A percentile compares a stretch with the other conserved stretches of the same genome.
Evolutionary conservation across 192 early-diverging fungal genomes (phyloP).

Genomic region (Cetraspora pellucida): DNA sequence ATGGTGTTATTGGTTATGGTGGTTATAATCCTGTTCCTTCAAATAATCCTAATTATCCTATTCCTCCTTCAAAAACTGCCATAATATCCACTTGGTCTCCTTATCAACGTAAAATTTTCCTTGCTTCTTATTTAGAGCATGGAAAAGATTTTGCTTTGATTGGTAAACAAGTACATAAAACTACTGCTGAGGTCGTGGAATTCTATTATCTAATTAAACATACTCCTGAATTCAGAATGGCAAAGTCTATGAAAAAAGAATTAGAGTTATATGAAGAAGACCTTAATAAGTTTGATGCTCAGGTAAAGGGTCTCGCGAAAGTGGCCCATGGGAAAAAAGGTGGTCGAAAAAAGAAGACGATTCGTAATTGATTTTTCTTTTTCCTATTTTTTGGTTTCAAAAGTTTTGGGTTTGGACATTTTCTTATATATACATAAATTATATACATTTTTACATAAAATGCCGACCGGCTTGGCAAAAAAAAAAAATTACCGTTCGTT

Average conservation of each 20-base stretch:
- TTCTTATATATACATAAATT: not conserved
- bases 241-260: slow-evolving; percentile 26
- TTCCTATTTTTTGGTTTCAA: too few relatives aligned
- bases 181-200: slow-evolving; percentile 14
- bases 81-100: slow-evolving; percentile 16
- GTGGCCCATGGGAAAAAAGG: slow-evolving; percentile 20
- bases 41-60: slow-evolving; percentile 14
- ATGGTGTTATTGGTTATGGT: slow-evolving; percentile 12
- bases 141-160: slow-evolving; percentile 29
- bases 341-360: slow-evolving; percentile 10
- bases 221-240: slow-evolving; percentile 1
- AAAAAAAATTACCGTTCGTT: not conserved
- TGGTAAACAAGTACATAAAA: slow-evolving; percentile 13
- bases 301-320: not conserved
- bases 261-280: slow-evolving; percentile 11
- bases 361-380: slow-evolving; percentile 8
- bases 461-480: slow-evolving; percentile 27
- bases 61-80: slow-evolving; percentile 7
- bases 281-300: not conserved
- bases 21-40: not conserved
- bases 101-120: slow-evolving; percentile 21
- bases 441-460: not conserved
- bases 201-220: slow-evolving; percentile 34
- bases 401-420: not conserved
- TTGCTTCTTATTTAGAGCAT: slow-evolving; percentile 27